phyloP scores from a whole-genome alignment of 257 asterid species.

The Dorcoceras hygrometricum region DNA sequence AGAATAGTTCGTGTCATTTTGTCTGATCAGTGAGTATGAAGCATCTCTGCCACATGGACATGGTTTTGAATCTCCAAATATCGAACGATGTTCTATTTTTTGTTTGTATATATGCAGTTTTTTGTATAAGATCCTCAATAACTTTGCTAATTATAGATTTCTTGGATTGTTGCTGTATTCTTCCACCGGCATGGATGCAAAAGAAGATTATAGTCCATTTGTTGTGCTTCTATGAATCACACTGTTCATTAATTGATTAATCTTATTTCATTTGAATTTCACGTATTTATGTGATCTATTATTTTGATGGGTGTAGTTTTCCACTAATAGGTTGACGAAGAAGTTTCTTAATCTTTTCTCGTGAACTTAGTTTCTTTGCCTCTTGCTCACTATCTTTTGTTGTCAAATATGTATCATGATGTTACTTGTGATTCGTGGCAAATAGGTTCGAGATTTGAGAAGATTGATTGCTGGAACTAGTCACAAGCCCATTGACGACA shows the following conservation, averaged over 20 bases:
- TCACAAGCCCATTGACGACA: constrained; percentile 45
- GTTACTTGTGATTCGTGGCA: not conserved
- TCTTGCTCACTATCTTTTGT: not conserved
- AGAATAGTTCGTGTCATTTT: not conserved
- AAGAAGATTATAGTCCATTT: not conserved
- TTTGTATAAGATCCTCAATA: not conserved
- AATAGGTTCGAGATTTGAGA: constrained; percentile 79
- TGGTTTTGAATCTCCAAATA: not conserved
- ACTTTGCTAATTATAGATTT: not conserved
- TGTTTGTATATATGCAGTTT: too few species aligned
- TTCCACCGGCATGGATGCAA: not conserved
- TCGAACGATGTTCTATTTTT: not conserved
- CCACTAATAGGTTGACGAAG: not conserved
- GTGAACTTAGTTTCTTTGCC: not conserved
- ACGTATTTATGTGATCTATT: not conserved
- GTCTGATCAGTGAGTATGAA: constrained; percentile 3
- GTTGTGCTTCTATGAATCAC: not conserved
- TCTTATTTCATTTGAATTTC: not conserved
- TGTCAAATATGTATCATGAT: not conserved
- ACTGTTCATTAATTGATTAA: constrained; percentile 6
- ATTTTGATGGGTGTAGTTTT: constrained; percentile 4
- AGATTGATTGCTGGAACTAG: constrained; percentile 56
- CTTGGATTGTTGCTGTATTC: constrained; percentile 13
- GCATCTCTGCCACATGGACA: constrained; percentile 6
- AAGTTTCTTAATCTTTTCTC: constrained; percentile 11